A percentile compares a stretch with the other conserved stretches of the same genome.
Conservation (phyloP, 176 grass and related monocot genomes). For the Areca catechu region DNA sequence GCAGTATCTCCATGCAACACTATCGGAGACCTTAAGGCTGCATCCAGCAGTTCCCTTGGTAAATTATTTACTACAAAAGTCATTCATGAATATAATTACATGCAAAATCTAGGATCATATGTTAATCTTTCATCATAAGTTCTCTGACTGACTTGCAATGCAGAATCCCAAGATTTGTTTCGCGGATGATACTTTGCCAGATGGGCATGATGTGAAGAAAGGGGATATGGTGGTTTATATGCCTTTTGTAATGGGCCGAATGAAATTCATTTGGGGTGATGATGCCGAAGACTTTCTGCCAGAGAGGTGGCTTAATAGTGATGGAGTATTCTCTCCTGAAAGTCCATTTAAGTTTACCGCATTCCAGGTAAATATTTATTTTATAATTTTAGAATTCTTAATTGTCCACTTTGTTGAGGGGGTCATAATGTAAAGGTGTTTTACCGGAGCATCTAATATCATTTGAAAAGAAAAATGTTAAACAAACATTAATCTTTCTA, state of each 20-base stretch:
- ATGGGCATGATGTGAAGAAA: slow-evolving; percentile 32
- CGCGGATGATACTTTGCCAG: slow-evolving; percentile 44
- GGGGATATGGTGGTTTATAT: slow-evolving; percentile 37
- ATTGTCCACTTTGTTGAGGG: too few species aligned
- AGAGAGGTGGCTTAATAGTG: slow-evolving; percentile 42
- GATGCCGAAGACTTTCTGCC: slow-evolving; percentile 45
- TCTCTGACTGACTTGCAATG: too few species aligned
- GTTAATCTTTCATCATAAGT: neutral
- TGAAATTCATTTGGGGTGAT: slow-evolving; percentile 56
- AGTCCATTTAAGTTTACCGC: slow-evolving; percentile 56
- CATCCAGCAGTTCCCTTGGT: slow-evolving; percentile 68
- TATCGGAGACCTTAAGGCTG: slow-evolving; percentile 52
- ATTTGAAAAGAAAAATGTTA: too few species aligned
- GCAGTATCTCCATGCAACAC: slow-evolving; percentile 45
- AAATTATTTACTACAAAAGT: slow-evolving; percentile 3
- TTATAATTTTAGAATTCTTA: neutral
- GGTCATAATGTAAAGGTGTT: too few species aligned
- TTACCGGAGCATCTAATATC: too few species aligned
- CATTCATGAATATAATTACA: neutral
- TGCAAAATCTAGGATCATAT: neutral
- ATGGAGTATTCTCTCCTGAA: slow-evolving; percentile 44
- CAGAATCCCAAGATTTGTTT: slow-evolving; percentile 48
- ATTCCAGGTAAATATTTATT: slow-evolving; percentile 35
- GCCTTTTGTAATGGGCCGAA: slow-evolving; percentile 58
- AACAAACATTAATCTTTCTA: too few species aligned